Conservation (phyloP, 1,284 basidiomycete species). For the Vanrija pseudolonga region DNA sequence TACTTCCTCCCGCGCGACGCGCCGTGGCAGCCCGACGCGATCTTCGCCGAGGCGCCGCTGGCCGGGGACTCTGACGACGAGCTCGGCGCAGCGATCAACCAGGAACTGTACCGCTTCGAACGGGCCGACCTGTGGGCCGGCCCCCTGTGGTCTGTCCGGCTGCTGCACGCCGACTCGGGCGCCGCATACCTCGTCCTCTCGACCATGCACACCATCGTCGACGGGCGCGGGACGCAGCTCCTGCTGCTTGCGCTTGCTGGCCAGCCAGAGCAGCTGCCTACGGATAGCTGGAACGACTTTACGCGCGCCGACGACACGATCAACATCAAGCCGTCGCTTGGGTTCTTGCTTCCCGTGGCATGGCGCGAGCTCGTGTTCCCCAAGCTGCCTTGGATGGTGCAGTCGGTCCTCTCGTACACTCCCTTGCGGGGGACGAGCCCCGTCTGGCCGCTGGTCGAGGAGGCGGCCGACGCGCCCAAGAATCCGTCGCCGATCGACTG, state of each 20-base stretch:
- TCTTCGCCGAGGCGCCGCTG: background rate
- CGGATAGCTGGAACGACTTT: background rate
- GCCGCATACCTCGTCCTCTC: too few species aligned
- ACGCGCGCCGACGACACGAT: conserved; percentile 27
- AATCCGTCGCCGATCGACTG: conserved; percentile 3
- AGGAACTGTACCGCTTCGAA: too few species aligned
- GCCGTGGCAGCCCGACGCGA: background rate
- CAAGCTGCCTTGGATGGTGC: conserved; percentile 29
- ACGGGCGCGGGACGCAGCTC: too few species aligned
- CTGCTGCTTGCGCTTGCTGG: too few species aligned
- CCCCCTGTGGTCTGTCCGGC: too few species aligned
- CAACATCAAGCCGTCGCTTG: conserved; percentile 19
- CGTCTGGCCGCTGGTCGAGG: background rate
- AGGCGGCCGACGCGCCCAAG: conserved; percentile 25
- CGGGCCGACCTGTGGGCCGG: too few species aligned
- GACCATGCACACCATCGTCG: too few species aligned
- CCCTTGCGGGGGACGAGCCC: too few species aligned
- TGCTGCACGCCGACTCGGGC: too few species aligned
- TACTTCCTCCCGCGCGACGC: conserved; percentile 3
- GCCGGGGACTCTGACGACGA: too few species aligned
- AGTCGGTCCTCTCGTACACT: conserved; percentile 14
- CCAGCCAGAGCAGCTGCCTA: too few species aligned
- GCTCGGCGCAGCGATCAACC: too few species aligned
- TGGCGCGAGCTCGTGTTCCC: conserved; percentile 34
- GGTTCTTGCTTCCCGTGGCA: conserved; percentile 25